phyloP scores from a whole-genome alignment of 345 rosid genomes.

The Lepidium sativum region DNA sequence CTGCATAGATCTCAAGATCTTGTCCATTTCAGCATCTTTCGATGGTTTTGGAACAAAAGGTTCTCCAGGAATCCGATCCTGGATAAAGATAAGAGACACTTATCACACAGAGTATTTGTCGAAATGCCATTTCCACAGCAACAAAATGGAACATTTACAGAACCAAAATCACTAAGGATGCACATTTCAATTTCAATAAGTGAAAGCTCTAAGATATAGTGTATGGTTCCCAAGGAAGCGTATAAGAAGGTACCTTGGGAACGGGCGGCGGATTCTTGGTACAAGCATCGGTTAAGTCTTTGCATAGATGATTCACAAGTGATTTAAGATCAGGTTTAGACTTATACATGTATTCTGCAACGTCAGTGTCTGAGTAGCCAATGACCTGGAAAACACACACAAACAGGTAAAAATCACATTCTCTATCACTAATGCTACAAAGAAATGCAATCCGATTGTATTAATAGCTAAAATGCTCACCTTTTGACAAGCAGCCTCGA shows the following conservation, averaged over 20 bases:
- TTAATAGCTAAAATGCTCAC: constrained; percentile 26
- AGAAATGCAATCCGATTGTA: neutral
- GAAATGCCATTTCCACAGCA: too few relatives aligned
- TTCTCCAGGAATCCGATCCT: too few relatives aligned
- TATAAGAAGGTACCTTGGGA: constrained; percentile 50
- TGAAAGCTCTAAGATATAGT: neutral
- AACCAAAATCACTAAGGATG: neutral
- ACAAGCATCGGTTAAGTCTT: constrained; percentile 65
- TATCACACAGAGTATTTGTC: too few relatives aligned
- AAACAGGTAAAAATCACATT: constrained; percentile 3
- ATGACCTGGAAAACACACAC: constrained; percentile 49
- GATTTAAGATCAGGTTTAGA: constrained; percentile 55
- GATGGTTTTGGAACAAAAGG: too few relatives aligned
- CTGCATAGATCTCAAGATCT: too few relatives aligned
- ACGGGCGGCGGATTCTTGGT: constrained; percentile 61
- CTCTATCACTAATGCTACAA: neutral
- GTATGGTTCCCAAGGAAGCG: neutral
- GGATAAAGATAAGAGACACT: too few relatives aligned
- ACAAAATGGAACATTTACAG: neutral
- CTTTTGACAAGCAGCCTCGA: constrained; percentile 75
- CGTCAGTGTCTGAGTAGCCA: constrained; percentile 87
- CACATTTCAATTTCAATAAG: neutral
- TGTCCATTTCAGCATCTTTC: too few relatives aligned
- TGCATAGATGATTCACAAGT: constrained; percentile 62
- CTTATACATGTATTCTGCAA: constrained; percentile 71